Percentiles rank a stretch among this genome's conserved stretches.
Conservation (phyloP, 192 early-diverging fungal species). For the Haplosporangium gracile region DNA sequence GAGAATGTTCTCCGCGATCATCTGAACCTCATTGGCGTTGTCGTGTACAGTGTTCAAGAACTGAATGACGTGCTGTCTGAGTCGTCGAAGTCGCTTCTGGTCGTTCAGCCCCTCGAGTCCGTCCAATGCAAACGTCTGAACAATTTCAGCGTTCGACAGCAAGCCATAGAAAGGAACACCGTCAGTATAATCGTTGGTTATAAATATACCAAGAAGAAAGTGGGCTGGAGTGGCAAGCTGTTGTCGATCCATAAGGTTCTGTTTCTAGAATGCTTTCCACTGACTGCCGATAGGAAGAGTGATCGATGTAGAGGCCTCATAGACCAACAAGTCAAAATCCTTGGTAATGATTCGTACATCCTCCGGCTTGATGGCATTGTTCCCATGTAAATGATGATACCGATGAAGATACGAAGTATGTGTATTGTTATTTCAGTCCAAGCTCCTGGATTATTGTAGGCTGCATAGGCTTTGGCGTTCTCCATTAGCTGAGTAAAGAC, state of each 20-base stretch:
- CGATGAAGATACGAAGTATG: too few species aligned
- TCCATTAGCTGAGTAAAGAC: too few species aligned
- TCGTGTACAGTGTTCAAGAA: background rate
- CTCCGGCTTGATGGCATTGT: background rate
- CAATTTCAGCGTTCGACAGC: background rate
- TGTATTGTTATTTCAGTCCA: too few species aligned
- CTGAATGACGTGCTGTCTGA: background rate
- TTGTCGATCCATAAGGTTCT: background rate
- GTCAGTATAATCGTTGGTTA: conserved; percentile 10
- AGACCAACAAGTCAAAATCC: conserved; percentile 8
- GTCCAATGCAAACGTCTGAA: background rate
- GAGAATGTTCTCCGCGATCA: background rate
- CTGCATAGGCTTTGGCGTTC: too few species aligned
- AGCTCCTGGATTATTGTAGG: too few species aligned
- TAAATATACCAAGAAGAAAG: background rate
- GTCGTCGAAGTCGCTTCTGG: background rate
- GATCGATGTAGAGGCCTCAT: background rate
- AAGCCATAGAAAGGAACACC: background rate
- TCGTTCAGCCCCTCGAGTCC: background rate
- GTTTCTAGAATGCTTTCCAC: conserved; percentile 8
- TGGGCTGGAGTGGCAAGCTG: background rate
- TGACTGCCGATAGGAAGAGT: background rate
- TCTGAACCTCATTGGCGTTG: background rate
- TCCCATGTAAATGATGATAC: too few species aligned
- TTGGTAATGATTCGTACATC: conserved; percentile 11